Evolutionary conservation across 495 filamentous ascomycete genomes (phyloP), one percentile per base, ranked within the genome.

Genomic region (Penicillium salamii): DNA sequence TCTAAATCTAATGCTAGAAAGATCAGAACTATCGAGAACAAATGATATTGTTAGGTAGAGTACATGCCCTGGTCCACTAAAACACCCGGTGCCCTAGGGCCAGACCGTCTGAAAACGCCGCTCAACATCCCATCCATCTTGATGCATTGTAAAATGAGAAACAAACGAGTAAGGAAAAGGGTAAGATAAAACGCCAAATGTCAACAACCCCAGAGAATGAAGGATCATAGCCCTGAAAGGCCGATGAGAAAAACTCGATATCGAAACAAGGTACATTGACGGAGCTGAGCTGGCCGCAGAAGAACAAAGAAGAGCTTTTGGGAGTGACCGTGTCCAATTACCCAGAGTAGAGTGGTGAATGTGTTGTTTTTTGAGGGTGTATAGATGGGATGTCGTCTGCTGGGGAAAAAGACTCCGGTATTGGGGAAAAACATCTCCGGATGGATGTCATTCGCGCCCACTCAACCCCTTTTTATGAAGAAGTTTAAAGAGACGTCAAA

Each of bases 101-200:
- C 52, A 47, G 28, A 48, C 55, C 52, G 38, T 55, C 46, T 54
- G 36, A 52, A 51, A 62, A 62, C 55, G 52, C 55, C 55, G 24
- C 23, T 48, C 35, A 31, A 48, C 15, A 39, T 17, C 39, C 53
- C 55, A 43, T 51, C 59, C 59, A 52, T 57, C 53, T 57, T 54
- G 42, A 62, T 62, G 53, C 53, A 60, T 42, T 49, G 18, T 48
- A 19, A 54, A 54, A 38, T n/a, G 23, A 32, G 26, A 44, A 50
- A 41, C 24, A 17, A 35, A 55, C 35, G 37, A 35, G 41, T 24
- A 40, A 17, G 29, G 52, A 38, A 38, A 35, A 41, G 19, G 35
- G 18, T 32, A 20, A 18, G 13, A 23, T 42, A 19, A 17, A 34
- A 51, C 35, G 46, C 46, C 46, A 37, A 11, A 17, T 38, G 28